A percentile compares a stretch with the other conserved stretches of the same genome.
phyloP scores from a whole-genome alignment of 306 rosid species.

The peach (Prunus persica) region Prunus_persica_NCBIv2 NC_034009.1:29921501-29922000 shows the following conservation, averaged over 20 bases:
- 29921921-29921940: constrained; percentile 45
- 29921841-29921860: constrained; percentile 93
- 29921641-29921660: constrained; percentile 55
- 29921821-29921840: constrained; percentile 83
- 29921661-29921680: constrained; percentile 2
- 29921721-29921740: constrained; percentile 98
- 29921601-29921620: constrained; percentile 53
- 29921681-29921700: constrained; percentile 69
- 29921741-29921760: constrained; percentile 99
- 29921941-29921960: constrained; percentile 62
- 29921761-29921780: constrained; percentile 99
- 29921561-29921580: not conserved
- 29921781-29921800: constrained; percentile 98
- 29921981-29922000: constrained; percentile 94
- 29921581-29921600: constrained; percentile 21
- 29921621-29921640: constrained; percentile 77
- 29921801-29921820: constrained; percentile 87
- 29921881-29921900: constrained; percentile 40
- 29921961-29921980: constrained; percentile 92
- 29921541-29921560: constrained; percentile 13
- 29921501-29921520: constrained; percentile 66
- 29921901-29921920: not conserved
- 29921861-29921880: constrained; percentile 86
- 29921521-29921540: constrained; percentile 52
- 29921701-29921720: constrained; percentile 80